Conservation (phyloP, 805 yeast genomes). For the Sugiyamaella qingdaonensis region DNA sequence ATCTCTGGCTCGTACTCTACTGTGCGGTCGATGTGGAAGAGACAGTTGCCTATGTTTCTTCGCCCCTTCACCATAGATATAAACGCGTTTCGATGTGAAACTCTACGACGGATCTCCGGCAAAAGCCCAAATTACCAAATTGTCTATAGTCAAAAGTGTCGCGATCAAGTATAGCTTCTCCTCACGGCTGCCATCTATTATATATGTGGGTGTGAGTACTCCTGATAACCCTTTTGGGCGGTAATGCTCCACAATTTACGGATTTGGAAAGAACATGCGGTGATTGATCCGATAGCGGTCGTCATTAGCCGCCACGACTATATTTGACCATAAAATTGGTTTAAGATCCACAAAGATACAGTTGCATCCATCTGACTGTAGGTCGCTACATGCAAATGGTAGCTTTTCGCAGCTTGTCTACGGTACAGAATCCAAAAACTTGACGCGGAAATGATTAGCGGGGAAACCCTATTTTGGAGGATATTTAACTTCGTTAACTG, state of each 20-base stretch:
- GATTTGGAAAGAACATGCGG: slow-evolving; percentile 3
- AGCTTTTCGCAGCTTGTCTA: too few species aligned
- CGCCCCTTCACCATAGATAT: slow-evolving; percentile 2
- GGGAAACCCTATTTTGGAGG: too few species aligned
- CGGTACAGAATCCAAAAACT: too few species aligned
- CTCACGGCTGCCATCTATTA: not conserved
- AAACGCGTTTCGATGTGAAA: not conserved
- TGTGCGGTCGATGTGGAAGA: slow-evolving; percentile 1
- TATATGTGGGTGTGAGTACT: not conserved
- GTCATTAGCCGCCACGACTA: not conserved
- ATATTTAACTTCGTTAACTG: too few species aligned
- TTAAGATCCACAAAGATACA: too few species aligned
- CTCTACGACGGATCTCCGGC: not conserved
- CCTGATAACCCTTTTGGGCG: not conserved
- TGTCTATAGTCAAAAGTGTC: too few species aligned
- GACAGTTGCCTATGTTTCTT: slow-evolving; percentile 1
- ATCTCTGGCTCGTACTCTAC: slow-evolving; percentile 5
- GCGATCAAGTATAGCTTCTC: too few species aligned
- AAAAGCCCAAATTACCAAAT: too few species aligned
- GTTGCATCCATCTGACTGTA: too few species aligned
- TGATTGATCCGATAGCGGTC: not conserved
- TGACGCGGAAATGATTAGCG: too few species aligned
- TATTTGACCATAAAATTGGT: too few species aligned
- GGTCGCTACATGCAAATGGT: too few species aligned
- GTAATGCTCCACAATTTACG: not conserved